These are phyloP conservation scores for Boletus smithii DNA, from an alignment of 1,284 basidiomycete genomes.

Conservation along the genomic window DNA sequence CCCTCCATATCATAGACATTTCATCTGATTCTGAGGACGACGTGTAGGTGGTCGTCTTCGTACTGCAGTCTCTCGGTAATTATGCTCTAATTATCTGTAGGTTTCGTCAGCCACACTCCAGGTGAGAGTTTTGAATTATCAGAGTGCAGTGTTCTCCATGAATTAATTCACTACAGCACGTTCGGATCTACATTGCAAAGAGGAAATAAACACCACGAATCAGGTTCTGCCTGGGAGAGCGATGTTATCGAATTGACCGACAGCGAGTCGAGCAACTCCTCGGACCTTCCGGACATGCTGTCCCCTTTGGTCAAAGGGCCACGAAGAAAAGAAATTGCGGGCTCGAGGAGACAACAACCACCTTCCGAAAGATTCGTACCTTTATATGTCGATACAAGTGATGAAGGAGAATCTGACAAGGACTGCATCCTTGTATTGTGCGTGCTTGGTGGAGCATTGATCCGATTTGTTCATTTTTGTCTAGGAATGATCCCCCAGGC, in stretches of 20 bases:
- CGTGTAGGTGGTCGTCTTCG: slow-evolving; percentile 16
- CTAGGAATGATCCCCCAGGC: slow-evolving; percentile 43
- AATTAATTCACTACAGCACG: slow-evolving; percentile 7
- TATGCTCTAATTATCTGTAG: slow-evolving; percentile 7
- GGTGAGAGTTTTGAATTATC: slow-evolving; percentile 16
- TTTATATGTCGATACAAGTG: slow-evolving; percentile 31
- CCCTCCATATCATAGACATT: slow-evolving; percentile 47
- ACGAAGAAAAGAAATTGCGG: neutral
- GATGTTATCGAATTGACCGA: slow-evolving; percentile 35
- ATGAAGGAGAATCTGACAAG: slow-evolving; percentile 37
- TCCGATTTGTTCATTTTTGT: neutral
- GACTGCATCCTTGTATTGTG: slow-evolving; percentile 48
- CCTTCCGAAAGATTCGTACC: slow-evolving; percentile 17
- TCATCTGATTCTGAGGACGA: slow-evolving; percentile 49
- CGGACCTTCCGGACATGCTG: slow-evolving; percentile 24
- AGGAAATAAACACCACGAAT: neutral
- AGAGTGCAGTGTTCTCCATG: neutral
- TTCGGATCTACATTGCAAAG: neutral
- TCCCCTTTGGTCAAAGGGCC: slow-evolving; percentile 26
- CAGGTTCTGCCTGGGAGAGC: neutral
- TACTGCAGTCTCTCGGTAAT: neutral
- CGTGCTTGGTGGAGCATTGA: slow-evolving; percentile 19
- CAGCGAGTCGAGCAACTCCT: slow-evolving; percentile 25
- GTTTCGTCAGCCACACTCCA: slow-evolving; percentile 2
- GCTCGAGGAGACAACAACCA: slow-evolving; percentile 10